Percentiles rank a stretch among this genome's conserved stretches.
phyloP scores from a whole-genome alignment of 1,139 yeast genomes.

The Wickerhamomyces sp. region DNA sequence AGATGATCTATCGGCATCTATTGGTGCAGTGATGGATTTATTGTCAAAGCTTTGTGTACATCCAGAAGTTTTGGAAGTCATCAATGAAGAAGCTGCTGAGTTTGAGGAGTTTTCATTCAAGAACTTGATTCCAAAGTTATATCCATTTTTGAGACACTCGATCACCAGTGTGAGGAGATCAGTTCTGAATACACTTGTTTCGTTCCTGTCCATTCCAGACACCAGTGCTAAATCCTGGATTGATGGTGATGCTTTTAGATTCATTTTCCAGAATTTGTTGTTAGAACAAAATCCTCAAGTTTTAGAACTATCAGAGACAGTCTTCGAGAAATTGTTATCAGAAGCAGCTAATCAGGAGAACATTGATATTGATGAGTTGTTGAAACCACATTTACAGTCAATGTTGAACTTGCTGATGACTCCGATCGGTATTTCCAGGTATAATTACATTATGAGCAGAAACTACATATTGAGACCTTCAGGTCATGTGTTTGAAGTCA shows the following conservation, averaged over 20 bases:
- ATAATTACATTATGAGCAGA: conserved; percentile 80
- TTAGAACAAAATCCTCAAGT: conserved; percentile 85
- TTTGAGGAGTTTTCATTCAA: conserved; percentile 55
- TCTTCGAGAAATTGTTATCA: conserved; percentile 52
- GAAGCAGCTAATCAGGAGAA: conserved; percentile 38
- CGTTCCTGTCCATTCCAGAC: conserved; percentile 71
- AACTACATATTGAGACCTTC: conserved; percentile 74
- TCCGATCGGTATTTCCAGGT: conserved; percentile 91
- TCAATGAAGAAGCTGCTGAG: conserved; percentile 53
- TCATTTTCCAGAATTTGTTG: conserved; percentile 79
- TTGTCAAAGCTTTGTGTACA: conserved; percentile 84
- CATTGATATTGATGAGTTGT: conserved; percentile 40
- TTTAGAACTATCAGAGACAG: conserved; percentile 53
- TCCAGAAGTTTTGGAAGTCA: conserved; percentile 65
- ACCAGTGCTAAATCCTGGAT: conserved; percentile 71
- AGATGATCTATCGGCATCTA: conserved; percentile 91
- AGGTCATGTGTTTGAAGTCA: conserved; percentile 31
- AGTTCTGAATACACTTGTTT: conserved; percentile 73
- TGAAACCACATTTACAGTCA: conserved; percentile 52
- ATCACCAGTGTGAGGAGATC: conserved; percentile 89
- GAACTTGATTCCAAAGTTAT: conserved; percentile 80
- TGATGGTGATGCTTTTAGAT: conserved; percentile 62
- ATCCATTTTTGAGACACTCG: conserved; percentile 91
- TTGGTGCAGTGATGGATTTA: conserved; percentile 94
- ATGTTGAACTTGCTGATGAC: conserved; percentile 74